Conservation (phyloP, 106 monocot species). For the Acorus gramineus region DNA sequence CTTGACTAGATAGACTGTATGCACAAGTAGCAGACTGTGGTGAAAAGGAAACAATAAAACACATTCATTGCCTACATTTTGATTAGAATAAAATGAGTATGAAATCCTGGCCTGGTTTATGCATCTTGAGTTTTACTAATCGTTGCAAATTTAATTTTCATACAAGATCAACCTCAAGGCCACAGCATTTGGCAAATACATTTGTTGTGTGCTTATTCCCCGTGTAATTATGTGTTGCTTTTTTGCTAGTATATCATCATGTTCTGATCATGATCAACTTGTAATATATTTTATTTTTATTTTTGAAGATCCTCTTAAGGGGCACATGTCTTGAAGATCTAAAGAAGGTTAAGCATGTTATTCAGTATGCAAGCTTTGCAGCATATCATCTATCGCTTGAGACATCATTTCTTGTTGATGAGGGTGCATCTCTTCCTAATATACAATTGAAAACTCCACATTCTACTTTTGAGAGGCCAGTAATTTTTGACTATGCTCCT, state of each 20-base stretch:
- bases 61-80: no score
- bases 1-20: no score
- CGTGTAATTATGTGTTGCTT: neutral
- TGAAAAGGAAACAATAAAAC: no score
- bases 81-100: no score
- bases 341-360: slow-evolving; percentile 70
- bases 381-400: slow-evolving; percentile 89
- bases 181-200: no score
- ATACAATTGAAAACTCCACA: slow-evolving; percentile 7
- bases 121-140: no score
- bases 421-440: slow-evolving; percentile 72
- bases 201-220: no score
- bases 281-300: neutral
- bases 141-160: no score
- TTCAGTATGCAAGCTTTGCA: slow-evolving; percentile 78
- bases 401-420: slow-evolving; percentile 88
- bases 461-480: neutral
- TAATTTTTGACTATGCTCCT: slow-evolving; percentile 5
- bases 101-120: no score
- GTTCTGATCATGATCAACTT: slow-evolving; percentile 1
- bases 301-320: slow-evolving; percentile 62
- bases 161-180: no score
- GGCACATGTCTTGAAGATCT: slow-evolving; percentile 53
- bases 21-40: no score
- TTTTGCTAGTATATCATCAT: neutral